Conservation (phyloP, 257 asterid species). For the Rauvolfia tetraphylla region DNA sequence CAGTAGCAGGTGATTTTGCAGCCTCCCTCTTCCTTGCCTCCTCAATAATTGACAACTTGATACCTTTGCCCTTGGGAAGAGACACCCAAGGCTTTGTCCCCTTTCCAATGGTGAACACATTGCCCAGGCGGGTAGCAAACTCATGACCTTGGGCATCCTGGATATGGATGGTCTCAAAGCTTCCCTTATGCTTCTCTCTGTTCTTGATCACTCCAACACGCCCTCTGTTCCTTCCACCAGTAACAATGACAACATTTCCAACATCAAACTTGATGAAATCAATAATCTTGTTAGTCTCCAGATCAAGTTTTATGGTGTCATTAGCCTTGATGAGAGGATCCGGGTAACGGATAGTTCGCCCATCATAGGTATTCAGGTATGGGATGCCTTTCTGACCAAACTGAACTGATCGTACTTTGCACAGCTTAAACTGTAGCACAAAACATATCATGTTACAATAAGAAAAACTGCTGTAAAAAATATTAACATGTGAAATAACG, state of each 20-base stretch:
- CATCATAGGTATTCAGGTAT: conserved; percentile 63
- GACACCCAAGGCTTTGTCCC: conserved; percentile 76
- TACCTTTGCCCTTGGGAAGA: conserved; percentile 76
- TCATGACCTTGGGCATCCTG: conserved; percentile 69
- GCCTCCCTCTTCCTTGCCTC: conserved; percentile 67
- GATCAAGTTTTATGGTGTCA: conserved; percentile 64
- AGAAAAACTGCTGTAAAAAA: neutral
- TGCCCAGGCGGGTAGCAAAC: conserved; percentile 68
- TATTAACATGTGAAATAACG: neutral
- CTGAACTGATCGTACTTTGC: conserved; percentile 59
- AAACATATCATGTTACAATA: neutral
- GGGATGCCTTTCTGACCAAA: conserved; percentile 73
- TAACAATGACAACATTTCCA: conserved; percentile 73
- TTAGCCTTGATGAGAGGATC: conserved; percentile 73
- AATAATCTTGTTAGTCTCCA: conserved; percentile 48
- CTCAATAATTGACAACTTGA: conserved; percentile 60
- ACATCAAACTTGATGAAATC: conserved; percentile 76
- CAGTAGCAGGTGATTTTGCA: conserved; percentile 46
- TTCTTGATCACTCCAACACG: conserved; percentile 71
- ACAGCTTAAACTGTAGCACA: conserved; percentile 54
- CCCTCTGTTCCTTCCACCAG: conserved; percentile 83
- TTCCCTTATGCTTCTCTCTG: conserved; percentile 73
- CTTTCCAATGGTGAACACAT: conserved; percentile 64
- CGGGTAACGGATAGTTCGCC: conserved; percentile 70
- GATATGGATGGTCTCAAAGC: conserved; percentile 65